These are phyloP conservation scores for Spencermartinsiella ligniputridi DNA, from an alignment of 1,139 yeast genomes.

Conservation along the genomic window DNA sequence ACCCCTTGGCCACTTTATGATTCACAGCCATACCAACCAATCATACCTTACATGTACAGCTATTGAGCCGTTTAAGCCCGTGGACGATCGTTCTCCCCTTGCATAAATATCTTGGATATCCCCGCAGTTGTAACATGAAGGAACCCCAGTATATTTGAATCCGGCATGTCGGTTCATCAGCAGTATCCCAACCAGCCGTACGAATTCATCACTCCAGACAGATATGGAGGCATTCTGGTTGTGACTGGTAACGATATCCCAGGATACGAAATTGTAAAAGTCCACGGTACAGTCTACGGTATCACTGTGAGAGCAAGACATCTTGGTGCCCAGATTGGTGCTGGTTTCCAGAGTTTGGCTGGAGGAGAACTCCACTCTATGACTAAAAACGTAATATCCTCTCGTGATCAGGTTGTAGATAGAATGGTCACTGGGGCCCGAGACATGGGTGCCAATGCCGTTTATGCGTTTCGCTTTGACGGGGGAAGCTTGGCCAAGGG, in stretches of 20 bases:
- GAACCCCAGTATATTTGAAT: too few species aligned
- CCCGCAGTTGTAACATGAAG: too few species aligned
- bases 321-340: slow-evolving; percentile 20
- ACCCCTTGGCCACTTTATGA: too few species aligned
- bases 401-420: slow-evolving; percentile 25
- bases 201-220: not conserved
- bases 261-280: slow-evolving; percentile 20
- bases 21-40: too few species aligned
- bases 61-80: too few species aligned
- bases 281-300: slow-evolving; percentile 24
- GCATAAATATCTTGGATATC: too few species aligned
- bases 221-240: slow-evolving; percentile 14
- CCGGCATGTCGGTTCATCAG: not conserved
- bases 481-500: slow-evolving; percentile 17
- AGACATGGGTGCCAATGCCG: slow-evolving; percentile 23
- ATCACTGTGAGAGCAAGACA: slow-evolving; percentile 24
- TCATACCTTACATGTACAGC: too few species aligned
- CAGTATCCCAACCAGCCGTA: not conserved
- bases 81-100: too few species aligned
- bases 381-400: slow-evolving; percentile 22
- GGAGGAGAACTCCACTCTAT: slow-evolving; percentile 24
- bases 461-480: slow-evolving; percentile 25
- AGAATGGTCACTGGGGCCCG: slow-evolving; percentile 23
- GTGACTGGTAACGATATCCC: slow-evolving; percentile 25
- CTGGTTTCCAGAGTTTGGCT: slow-evolving; percentile 21